Evolutionary conservation across 176 grass and related monocot species (phyloP).

Genomic region (Pontederia paniculata): DNA sequence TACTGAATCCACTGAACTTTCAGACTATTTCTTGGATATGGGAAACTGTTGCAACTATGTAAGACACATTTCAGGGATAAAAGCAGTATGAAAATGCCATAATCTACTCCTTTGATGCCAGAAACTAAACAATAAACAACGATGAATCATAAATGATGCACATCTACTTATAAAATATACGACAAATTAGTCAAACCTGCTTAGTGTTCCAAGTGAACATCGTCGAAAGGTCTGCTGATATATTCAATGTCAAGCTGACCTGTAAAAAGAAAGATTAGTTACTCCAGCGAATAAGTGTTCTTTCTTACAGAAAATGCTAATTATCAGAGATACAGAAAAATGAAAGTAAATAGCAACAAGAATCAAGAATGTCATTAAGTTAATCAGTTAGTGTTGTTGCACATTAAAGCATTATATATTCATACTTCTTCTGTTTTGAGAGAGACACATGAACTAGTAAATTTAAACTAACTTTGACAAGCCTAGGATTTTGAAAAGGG

Average conservation of each 20-base stretch:
- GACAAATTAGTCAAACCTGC: slow-evolving; percentile 42
- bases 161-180: neutral
- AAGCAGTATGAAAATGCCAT: too few species aligned
- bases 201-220: slow-evolving; percentile 99
- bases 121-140: neutral
- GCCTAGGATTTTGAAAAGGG: too few species aligned
- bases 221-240: slow-evolving; percentile 82
- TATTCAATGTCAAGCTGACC: slow-evolving; percentile 95
- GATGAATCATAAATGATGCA: neutral
- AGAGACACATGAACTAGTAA: too few species aligned
- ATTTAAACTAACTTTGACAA: too few species aligned
- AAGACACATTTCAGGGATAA: too few species aligned
- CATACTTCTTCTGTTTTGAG: too few species aligned
- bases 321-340: neutral
- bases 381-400: neutral
- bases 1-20: too few species aligned
- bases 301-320: slow-evolving; percentile 8
- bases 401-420: too few species aligned
- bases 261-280: slow-evolving; percentile 9
- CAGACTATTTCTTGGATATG: too few species aligned
- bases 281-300: slow-evolving; percentile 3
- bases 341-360: too few species aligned
- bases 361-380: too few species aligned
- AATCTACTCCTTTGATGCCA: neutral
- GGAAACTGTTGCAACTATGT: too few species aligned